These are phyloP conservation scores for Entamoeba nuttalli DNA, from an alignment of 208 protist species.

Conservation along the genomic window DNA sequence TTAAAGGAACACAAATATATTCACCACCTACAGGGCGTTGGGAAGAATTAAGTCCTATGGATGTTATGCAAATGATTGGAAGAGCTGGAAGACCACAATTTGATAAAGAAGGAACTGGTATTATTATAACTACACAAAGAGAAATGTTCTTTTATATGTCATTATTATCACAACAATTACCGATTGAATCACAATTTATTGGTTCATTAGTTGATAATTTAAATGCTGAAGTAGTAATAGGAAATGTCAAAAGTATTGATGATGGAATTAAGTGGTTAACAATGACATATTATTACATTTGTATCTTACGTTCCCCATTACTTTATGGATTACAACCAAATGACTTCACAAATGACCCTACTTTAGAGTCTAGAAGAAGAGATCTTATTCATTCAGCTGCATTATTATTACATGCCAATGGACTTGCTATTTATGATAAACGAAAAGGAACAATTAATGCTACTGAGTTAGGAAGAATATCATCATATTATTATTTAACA, in stretches of 20 bases:
- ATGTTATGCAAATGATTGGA: conserved; percentile 66
- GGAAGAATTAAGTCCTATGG: conserved; percentile 77
- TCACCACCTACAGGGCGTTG: conserved; percentile 76
- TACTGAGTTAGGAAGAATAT: conserved; percentile 86
- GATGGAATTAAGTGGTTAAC: conserved; percentile 29
- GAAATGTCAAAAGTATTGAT: conserved; percentile 66
- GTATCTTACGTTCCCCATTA: conserved; percentile 77
- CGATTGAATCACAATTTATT: conserved; percentile 93
- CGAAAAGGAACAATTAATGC: conserved; percentile 57
- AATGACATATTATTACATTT: conserved; percentile 79
- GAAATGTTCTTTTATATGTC: conserved; percentile 83
- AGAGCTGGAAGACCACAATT: conserved; percentile 41
- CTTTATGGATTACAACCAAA: conserved; percentile 78
- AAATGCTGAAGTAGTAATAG: conserved; percentile 92
- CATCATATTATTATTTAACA: conserved; percentile 90
- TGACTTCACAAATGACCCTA: conserved; percentile 65
- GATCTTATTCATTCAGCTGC: conserved; percentile 80
- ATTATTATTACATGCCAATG: conserved; percentile 58
- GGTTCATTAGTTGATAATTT: conserved; percentile 77
- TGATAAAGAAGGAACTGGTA: conserved; percentile 24
- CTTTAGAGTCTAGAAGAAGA: conserved; percentile 47
- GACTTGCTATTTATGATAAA: conserved; percentile 65
- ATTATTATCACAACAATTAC: conserved; percentile 93
- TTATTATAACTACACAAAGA: conserved; percentile 74
- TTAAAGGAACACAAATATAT: conserved; percentile 99